Percentiles rank a stretch among this genome's conserved stretches.
Evolutionary conservation across 805 yeast genomes (phyloP).

Genomic region (Myxozyma melibiosi): DNA sequence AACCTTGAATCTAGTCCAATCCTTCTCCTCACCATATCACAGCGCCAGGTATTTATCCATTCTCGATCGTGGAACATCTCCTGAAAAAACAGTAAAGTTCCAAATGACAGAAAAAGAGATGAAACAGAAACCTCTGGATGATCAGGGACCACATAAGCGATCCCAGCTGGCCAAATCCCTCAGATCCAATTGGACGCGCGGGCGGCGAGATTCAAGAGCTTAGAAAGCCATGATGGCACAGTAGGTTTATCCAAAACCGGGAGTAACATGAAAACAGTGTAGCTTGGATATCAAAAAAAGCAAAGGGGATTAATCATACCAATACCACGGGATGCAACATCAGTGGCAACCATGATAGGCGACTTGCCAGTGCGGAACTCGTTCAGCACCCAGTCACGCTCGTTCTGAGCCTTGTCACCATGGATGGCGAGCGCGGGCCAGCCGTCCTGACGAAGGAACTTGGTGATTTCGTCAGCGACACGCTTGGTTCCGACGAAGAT

Average conservation of each 20-base stretch:
- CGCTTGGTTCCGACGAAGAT: constrained; percentile 97
- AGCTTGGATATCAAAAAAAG: not conserved
- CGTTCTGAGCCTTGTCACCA: constrained; percentile 97
- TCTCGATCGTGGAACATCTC: constrained; percentile 7
- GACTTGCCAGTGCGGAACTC: constrained; percentile 92
- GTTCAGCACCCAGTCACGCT: constrained; percentile 96
- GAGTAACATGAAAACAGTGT: not conserved
- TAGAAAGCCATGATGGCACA: not conserved
- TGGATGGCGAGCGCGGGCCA: constrained; percentile 99
- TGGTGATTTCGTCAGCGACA: constrained; percentile 93
- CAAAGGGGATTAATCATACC: constrained; percentile 59
- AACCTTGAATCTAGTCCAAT: constrained; percentile 8
- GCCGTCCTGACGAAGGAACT: constrained; percentile 90
- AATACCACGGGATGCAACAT: constrained; percentile 99
- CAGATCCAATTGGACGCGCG: not conserved
- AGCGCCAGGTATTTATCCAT: constrained; percentile 3
- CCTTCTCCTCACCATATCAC: constrained; percentile 12
- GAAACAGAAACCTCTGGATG: not conserved
- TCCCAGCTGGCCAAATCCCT: not conserved
- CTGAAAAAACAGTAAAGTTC: not conserved
- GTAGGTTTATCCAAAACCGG: not conserved
- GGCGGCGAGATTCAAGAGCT: not conserved
- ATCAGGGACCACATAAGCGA: not conserved
- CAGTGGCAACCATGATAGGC: constrained; percentile 98
- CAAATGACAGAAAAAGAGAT: not conserved